Conservation (phyloP, 768 basidiomycete species). For the Pleurotus eryngii region DNA sequence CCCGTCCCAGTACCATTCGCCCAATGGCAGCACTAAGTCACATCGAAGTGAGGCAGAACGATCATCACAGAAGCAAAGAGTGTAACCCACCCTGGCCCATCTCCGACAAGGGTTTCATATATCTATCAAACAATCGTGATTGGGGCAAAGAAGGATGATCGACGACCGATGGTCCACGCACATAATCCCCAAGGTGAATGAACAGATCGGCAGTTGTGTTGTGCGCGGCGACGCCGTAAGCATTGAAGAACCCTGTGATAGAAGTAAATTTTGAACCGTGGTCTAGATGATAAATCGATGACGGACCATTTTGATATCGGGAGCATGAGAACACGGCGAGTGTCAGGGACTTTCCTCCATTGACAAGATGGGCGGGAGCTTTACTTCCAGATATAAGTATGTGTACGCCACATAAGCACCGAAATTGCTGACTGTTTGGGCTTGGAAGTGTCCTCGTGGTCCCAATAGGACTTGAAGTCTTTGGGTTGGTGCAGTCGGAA, state of each 20-base stretch:
- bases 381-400: not conserved
- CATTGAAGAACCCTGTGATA: conserved; percentile 53
- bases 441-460: conserved; percentile 47
- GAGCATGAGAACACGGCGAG: conserved; percentile 62
- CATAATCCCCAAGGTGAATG: conserved; percentile 59
- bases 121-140: conserved; percentile 29
- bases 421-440: conserved; percentile 35
- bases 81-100: not conserved
- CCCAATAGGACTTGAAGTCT: conserved; percentile 43
- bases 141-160: not conserved
- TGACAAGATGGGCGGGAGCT: conserved; percentile 46
- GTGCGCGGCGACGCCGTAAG: conserved; percentile 53
- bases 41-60: not conserved
- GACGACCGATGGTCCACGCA: conserved; percentile 19
- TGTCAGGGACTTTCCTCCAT: conserved; percentile 49
- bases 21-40: conserved; percentile 42
- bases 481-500: conserved; percentile 47
- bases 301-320: conserved; percentile 45
- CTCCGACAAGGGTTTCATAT: conserved; percentile 36
- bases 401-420: not conserved
- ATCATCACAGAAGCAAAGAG: too few relatives aligned
- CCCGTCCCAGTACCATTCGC: conserved; percentile 46
- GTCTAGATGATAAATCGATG: not conserved
- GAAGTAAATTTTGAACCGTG: not conserved
- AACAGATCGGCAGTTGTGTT: conserved; percentile 52